phyloP scores from a whole-genome alignment of 108 stramenopile species.

The Nannochloropsis salina region DNA sequence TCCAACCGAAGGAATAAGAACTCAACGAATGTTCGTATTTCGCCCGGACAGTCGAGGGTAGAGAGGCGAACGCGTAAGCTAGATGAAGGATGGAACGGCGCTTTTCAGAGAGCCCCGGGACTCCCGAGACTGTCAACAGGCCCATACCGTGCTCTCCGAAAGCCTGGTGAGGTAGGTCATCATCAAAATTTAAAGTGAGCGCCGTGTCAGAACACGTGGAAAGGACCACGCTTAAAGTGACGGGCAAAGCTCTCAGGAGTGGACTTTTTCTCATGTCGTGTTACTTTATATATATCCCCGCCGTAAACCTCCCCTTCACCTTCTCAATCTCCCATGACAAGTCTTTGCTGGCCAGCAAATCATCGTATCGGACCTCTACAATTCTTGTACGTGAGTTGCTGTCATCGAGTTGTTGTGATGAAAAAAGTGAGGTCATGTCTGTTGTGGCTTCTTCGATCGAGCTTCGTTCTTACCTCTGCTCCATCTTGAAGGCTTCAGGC shows the following conservation, averaged over 20 bases:
- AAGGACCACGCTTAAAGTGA: background rate
- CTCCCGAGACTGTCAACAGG: conserved; percentile 27
- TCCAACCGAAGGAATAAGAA: conserved; percentile 77
- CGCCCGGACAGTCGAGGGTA: conserved; percentile 56
- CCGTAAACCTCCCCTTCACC: background rate
- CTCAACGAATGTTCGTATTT: conserved; percentile 60
- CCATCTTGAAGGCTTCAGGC: too few relatives aligned
- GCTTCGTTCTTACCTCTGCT: too few relatives aligned
- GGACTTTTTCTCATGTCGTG: background rate
- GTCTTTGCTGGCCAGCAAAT: background rate
- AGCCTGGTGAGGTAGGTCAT: background rate
- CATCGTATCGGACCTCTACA: background rate
- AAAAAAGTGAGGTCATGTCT: too few relatives aligned
- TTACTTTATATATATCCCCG: background rate
- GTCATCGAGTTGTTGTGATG: too few relatives aligned
- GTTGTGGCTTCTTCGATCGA: too few relatives aligned
- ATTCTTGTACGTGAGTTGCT: too few relatives aligned
- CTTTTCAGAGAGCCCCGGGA: conserved; percentile 25
- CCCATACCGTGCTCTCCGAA: conserved; percentile 37
- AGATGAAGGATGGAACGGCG: conserved; percentile 24
- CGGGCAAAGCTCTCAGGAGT: too few relatives aligned
- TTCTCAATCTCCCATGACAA: background rate
- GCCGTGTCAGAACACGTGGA: background rate
- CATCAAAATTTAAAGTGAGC: background rate
- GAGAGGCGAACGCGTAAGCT: conserved; percentile 34